A percentile compares a stretch with the other conserved stretches of the same genome.
These are phyloP conservation scores for Penicillium sp. DNA, from an alignment of 2,329 filamentous ascomycete genomes.

Conservation along the genomic window DNA sequence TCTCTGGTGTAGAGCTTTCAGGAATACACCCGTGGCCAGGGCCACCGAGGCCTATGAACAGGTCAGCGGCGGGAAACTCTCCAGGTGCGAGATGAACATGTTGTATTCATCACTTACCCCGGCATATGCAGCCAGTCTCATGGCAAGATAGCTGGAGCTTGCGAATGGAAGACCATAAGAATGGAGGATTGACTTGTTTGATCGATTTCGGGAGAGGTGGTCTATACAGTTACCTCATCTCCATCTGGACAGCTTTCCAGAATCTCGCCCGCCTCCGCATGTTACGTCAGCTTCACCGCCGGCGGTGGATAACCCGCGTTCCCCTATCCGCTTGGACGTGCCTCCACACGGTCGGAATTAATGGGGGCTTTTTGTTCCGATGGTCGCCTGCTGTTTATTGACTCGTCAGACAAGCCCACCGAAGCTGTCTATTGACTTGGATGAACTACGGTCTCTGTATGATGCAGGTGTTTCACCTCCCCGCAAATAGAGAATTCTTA, in stretches of 20 bases:
- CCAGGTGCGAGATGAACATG: background rate
- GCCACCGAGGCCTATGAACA: slow-evolving; percentile 63
- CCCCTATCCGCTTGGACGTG: slow-evolving; percentile 9
- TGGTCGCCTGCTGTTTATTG: too few relatives aligned
- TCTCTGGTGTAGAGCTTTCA: slow-evolving; percentile 88
- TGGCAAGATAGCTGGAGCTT: slow-evolving; percentile 26
- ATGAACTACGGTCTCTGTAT: too few relatives aligned
- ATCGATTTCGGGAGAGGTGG: slow-evolving; percentile 12
- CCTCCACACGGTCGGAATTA: background rate
- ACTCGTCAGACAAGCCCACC: too few relatives aligned
- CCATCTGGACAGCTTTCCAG: slow-evolving; percentile 25
- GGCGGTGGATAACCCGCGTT: too few relatives aligned
- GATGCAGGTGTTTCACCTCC: too few relatives aligned
- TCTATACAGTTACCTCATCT: slow-evolving; percentile 8
- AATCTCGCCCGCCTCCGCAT: slow-evolving; percentile 19
- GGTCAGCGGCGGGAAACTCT: slow-evolving; percentile 9
- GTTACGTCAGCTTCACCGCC: slow-evolving; percentile 19
- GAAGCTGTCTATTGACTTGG: too few relatives aligned
- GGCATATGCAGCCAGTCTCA: slow-evolving; percentile 48
- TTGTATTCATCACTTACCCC: slow-evolving; percentile 38
- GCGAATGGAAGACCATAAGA: slow-evolving; percentile 26
- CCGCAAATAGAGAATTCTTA: too few relatives aligned
- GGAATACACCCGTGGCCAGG: slow-evolving; percentile 74
- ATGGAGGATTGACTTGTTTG: slow-evolving; percentile 1
- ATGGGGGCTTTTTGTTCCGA: too few relatives aligned